A percentile compares a stretch with the other conserved stretches of the same genome.
Evolutionary conservation across 2,329 filamentous ascomycete genomes (phyloP).

Genomic region (Xylariales sp.): DNA sequence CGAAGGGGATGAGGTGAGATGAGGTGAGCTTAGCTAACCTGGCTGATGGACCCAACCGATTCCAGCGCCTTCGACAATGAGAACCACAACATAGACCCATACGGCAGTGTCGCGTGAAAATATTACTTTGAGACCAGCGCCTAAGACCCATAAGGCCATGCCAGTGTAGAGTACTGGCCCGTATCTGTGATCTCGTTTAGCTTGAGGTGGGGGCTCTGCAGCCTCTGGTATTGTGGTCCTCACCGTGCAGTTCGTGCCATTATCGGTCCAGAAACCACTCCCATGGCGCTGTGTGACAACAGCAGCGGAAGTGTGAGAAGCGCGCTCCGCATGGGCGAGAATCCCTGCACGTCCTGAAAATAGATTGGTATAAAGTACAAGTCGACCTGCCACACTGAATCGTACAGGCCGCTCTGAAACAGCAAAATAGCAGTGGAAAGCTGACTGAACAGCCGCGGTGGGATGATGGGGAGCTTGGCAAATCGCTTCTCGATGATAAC

Average conservation of each 20-base stretch:
- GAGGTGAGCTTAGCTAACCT: no score
- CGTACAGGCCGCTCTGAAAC: constrained; percentile 34
- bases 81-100: constrained; percentile 13
- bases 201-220: no score
- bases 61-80: constrained; percentile 21
- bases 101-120: constrained; percentile 16
- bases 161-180: constrained; percentile 16
- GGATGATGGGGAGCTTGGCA: constrained; percentile 15
- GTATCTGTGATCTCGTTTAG: no score
- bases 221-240: no score
- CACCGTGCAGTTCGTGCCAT: constrained; percentile 18
- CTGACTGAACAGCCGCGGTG: constrained; percentile 12
- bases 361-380: constrained; percentile 26
- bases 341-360: constrained; percentile 19
- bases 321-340: constrained; percentile 16
- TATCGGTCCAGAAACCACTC: constrained; percentile 14
- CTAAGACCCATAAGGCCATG: constrained; percentile 18
- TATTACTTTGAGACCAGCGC: constrained; percentile 18
- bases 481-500: constrained; percentile 12
- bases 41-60: constrained; percentile 22
- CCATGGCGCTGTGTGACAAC: constrained; percentile 16
- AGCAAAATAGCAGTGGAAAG: constrained; percentile 11
- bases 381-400: constrained; percentile 45
- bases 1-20: no score
- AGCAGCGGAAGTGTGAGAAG: constrained; percentile 19